Evolutionary conservation across 352 stramenopile genomes (phyloP).

Genomic region (Saprolegnia parasitica): DNA sequence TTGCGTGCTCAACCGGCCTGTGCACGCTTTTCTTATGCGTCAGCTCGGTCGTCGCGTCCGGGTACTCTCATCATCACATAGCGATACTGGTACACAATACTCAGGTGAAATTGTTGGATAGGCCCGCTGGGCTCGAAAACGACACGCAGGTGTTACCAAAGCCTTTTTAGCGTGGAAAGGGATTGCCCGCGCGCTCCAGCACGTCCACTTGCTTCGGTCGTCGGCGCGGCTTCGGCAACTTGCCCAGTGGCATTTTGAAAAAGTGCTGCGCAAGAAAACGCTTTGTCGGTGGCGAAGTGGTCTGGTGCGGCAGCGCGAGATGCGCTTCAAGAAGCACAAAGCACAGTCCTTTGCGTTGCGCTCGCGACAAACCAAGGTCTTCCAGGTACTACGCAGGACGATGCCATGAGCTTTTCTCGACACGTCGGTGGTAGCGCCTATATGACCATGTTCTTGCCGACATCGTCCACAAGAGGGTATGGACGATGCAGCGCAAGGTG

Average conservation of each 20-base stretch:
- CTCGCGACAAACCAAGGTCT: no score
- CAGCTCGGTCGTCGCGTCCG: slow-evolving; percentile 19
- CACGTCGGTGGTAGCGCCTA: neutral
- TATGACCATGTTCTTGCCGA: neutral
- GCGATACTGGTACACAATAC: no score
- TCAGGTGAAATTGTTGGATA: neutral
- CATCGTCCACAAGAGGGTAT: neutral
- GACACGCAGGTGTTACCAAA: slow-evolving; percentile 1
- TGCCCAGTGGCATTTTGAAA: slow-evolving; percentile 26
- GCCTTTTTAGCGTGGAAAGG: slow-evolving; percentile 28
- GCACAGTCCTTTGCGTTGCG: neutral
- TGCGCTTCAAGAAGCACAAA: neutral
- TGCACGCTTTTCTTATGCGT: slow-evolving; percentile 4
- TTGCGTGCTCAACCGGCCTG: slow-evolving; percentile 1
- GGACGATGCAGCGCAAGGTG: neutral
- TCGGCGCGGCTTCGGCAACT: slow-evolving; percentile 9
- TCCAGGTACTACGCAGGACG: no score
- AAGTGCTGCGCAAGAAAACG: neutral
- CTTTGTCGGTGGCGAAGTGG: slow-evolving; percentile 1
- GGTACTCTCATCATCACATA: no score
- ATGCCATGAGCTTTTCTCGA: no score
- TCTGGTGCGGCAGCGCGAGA: slow-evolving; percentile 10
- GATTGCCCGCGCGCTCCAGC: slow-evolving; percentile 12
- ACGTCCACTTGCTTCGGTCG: slow-evolving; percentile 4
- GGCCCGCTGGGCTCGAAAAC: slow-evolving; percentile 17